Base-by-base conservation (phyloP, 345 rosid genomes). In the Carallia pectinifolia region DNA sequence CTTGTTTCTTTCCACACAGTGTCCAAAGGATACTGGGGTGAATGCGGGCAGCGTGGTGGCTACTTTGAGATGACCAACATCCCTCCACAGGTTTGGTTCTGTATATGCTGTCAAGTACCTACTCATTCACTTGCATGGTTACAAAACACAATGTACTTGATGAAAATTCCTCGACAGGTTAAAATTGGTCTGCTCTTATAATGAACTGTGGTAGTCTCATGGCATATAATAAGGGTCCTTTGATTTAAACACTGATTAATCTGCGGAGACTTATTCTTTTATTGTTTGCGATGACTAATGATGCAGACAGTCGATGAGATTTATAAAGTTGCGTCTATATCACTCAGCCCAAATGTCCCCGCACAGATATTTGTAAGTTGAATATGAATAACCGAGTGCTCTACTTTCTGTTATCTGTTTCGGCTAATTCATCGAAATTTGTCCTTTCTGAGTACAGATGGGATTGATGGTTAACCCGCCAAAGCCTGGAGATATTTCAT, bases 11-110 rank as follows among this genome's bases (percentile, higher is more conserved):
- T 95, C 84, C 99, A 95, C 82, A 84, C 97, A 0, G 97, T 95
- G 53, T 95, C 99, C 53, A 95, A 95, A 89, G 99, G 99, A 75
- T 95, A 90, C 82, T 95, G 96, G 96, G 97, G 99, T 1, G 99
- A 95, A 84, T 95, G 99, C 56, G 99, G 97, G 75, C 99, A 92
- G 82, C 84, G 99, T 23, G 99, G 99, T 82, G 99, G 99, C 80
- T 95, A 95, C 87, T 92, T 95, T 79, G 97, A 95, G 87, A 92
- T 92, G 97, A 92, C 97, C 27, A 95, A 95, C 84, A 82, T 95
- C 56, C 97, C 99, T 77, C 88, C 97, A 47, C 64, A 77, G 96
- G 99, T 95, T 79, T 73, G 81, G 71, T 29, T 68, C 18, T 31
- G 50, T 60, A 19, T 56, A 50, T 7, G 1, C 27, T 58, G 1